Conservation (phyloP, 257 asterid species). For the Handroanthus guayacan region DNA sequence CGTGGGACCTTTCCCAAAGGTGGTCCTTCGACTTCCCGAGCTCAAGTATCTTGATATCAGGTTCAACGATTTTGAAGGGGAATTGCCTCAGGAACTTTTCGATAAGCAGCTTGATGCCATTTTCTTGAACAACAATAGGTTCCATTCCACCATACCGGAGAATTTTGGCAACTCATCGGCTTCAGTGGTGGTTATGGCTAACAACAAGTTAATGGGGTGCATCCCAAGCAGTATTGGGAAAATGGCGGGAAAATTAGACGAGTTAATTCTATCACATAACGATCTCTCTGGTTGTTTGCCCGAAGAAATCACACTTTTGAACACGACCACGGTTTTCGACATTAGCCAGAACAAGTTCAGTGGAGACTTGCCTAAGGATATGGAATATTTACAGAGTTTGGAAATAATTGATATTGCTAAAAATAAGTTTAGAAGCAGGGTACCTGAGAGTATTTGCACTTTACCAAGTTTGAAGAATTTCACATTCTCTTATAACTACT, state of each 20-base stretch:
- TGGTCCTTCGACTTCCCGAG: slow-evolving; percentile 55
- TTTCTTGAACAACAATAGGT: slow-evolving; percentile 58
- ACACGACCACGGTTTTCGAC: slow-evolving; percentile 52
- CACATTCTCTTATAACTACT: slow-evolving; percentile 51
- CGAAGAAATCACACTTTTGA: slow-evolving; percentile 52
- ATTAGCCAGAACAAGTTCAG: slow-evolving; percentile 46
- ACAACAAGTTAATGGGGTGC: slow-evolving; percentile 60
- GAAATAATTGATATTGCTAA: slow-evolving; percentile 50
- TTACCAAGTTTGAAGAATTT: slow-evolving; percentile 57
- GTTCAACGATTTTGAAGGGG: slow-evolving; percentile 89
- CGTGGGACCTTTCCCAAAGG: slow-evolving; percentile 79
- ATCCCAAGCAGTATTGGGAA: slow-evolving; percentile 63
- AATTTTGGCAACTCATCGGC: slow-evolving; percentile 67
- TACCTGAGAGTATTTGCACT: slow-evolving; percentile 52
- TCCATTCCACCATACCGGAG: slow-evolving; percentile 56
- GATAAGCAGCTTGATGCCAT: slow-evolving; percentile 64
- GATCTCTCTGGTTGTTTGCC: slow-evolving; percentile 66
- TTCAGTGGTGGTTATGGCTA: slow-evolving; percentile 57
- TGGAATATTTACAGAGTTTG: slow-evolving; percentile 53
- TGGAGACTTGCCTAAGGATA: slow-evolving; percentile 55
- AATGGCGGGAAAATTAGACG: slow-evolving; percentile 57
- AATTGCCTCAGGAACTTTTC: slow-evolving; percentile 57
- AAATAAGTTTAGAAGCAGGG: slow-evolving; percentile 52
- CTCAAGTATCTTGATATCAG: slow-evolving; percentile 79
- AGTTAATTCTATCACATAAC: slow-evolving; percentile 49